Base-by-base conservation (phyloP, 129 eudicot genomes). In the Mikania micrantha region DNA sequence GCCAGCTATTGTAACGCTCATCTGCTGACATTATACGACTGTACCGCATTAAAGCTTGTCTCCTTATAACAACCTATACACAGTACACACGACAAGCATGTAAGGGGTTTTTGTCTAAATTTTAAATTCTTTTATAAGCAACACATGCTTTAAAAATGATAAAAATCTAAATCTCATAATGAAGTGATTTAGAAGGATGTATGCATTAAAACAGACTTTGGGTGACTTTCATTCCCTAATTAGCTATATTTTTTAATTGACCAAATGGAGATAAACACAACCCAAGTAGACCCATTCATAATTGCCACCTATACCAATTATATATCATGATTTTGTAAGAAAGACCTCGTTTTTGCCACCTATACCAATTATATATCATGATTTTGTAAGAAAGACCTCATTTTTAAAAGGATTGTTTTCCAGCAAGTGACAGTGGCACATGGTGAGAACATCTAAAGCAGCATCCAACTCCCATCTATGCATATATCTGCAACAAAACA, bases 381-480 rank as follows among this genome's bases (percentile, higher is more conserved):
- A 45, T 21, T 64, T 52, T 38, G 38, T 75, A 45, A 57, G 16
- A 66, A 42, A 66, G 31, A 57, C 99, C 97, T 94, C 88, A 41
- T 60, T 59, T 84, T 85, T 94, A 8, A 78, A 54, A 59, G 94
- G 94, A 62, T 83, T 87, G 56, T 49, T 76, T 64, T 87, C 87
- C 24, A 77, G 62, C 90, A 94, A 77, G 80, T 94, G 99, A 77
- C 99, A 94, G 72, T 84, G 89, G 74, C 99, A 94, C 99, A 94
- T 94, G 56, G 97, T 90, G 65, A 94, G 96, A 70, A 94, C 97
- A 78, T 90, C 99, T 79, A 94, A 65, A 80, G 99, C 97, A 48
- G 95, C 93, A 79, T 94, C 88, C 71, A 94, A 83, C 74, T 94
- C 99, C 99, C 99, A 94, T 69, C 85, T 87, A 64, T 83, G 88